Conservation (phyloP, 2,329 filamentous ascomycete species). For the Pseudocercospora musae region DNA sequence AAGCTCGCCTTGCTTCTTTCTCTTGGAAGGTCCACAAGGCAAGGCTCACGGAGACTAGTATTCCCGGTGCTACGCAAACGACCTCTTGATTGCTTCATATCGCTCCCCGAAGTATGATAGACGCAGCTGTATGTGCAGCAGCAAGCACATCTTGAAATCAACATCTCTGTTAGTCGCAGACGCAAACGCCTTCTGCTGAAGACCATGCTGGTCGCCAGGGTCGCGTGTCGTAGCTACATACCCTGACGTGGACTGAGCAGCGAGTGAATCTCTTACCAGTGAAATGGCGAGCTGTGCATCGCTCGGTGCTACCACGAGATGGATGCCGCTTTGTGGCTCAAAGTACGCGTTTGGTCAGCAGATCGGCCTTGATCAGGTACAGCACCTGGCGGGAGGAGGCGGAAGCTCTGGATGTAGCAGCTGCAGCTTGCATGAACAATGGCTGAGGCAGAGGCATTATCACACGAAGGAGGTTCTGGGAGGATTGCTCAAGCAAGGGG, state of each 20-base stretch:
- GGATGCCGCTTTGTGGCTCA: not conserved
- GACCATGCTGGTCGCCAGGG: not conserved
- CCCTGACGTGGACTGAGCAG: not conserved
- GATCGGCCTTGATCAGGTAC: not conserved
- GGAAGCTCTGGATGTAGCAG: not conserved
- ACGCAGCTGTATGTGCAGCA: too few relatives aligned
- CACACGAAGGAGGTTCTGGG: not conserved
- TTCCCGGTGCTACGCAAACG: not conserved
- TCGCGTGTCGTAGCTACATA: not conserved
- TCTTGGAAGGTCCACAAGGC: not conserved
- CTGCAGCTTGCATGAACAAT: not conserved
- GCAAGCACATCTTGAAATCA: too few relatives aligned
- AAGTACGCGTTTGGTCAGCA: not conserved
- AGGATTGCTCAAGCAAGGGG: not conserved
- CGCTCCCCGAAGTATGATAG: not conserved
- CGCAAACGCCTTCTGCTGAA: too few relatives aligned
- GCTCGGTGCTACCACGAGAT: not conserved
- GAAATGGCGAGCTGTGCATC: not conserved
- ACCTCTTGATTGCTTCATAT: not conserved
- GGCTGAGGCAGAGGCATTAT: not conserved
- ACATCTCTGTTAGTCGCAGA: too few relatives aligned
- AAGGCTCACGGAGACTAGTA: not conserved
- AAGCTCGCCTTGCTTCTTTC: conserved; percentile 1
- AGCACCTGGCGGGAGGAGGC: not conserved
- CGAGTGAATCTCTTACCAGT: not conserved